These are phyloP conservation scores for Xylariaceae sp. DNA, from an alignment of 2,329 filamentous ascomycete species.

Conservation along the genomic window DNA sequence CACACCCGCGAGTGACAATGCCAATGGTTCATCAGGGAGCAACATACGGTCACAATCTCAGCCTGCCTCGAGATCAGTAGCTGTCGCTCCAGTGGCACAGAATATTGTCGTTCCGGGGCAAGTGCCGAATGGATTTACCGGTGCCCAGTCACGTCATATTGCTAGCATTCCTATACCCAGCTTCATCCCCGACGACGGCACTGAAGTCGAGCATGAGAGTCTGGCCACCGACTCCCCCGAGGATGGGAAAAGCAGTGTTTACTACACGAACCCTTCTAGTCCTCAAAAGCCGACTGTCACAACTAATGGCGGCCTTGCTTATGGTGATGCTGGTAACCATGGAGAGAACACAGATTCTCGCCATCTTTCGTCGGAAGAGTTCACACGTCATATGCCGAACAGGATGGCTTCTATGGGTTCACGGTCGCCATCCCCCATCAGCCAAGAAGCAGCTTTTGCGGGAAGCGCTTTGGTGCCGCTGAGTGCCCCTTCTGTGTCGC, in stretches of 20 bases:
- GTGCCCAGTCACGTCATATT: constrained; percentile 36
- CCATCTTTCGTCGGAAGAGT: constrained; percentile 49
- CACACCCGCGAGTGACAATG: constrained; percentile 44
- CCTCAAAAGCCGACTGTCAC: constrained; percentile 27
- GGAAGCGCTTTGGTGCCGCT: constrained; percentile 36
- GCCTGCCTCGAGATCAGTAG: constrained; percentile 48
- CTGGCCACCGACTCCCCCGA: constrained; percentile 43
- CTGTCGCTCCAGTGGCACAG: constrained; percentile 31
- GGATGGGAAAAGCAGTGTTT: constrained; percentile 42
- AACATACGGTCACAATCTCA: constrained; percentile 63
- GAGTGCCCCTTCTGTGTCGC: constrained; percentile 37
- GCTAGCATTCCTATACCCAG: constrained; percentile 51
- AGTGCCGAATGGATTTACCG: constrained; percentile 35
- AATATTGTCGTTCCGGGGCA: constrained; percentile 31
- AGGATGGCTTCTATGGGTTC: constrained; percentile 49
- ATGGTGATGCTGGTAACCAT: constrained; percentile 43
- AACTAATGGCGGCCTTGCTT: constrained; percentile 39
- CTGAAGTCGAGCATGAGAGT: constrained; percentile 42
- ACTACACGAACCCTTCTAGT: constrained; percentile 34
- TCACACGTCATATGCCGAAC: constrained; percentile 50
- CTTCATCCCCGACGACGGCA: constrained; percentile 50
- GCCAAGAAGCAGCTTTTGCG: constrained; percentile 37
- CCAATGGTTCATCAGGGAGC: constrained; percentile 44
- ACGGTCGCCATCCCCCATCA: constrained; percentile 50
- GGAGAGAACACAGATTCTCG: constrained; percentile 38